Conservation (phyloP, 148 eudicot genomes). For the Mesembryanthemum crystallinum region DNA sequence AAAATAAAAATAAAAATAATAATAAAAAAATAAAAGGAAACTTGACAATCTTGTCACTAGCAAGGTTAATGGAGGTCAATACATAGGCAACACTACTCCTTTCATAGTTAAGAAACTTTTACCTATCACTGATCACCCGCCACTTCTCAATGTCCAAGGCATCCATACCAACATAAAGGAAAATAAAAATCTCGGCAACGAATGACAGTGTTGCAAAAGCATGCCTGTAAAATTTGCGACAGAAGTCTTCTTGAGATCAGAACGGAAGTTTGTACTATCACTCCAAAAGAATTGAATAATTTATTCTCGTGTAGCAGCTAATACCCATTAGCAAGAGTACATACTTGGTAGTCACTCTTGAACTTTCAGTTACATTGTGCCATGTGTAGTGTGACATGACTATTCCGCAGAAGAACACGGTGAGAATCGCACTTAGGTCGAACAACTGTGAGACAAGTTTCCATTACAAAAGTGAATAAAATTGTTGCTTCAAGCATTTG, state of each 20-base stretch:
- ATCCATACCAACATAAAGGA: conserved; percentile 47
- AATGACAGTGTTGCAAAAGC: conserved; percentile 49
- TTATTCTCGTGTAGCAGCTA: background rate
- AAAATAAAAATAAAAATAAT: no score
- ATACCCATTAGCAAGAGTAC: conserved; percentile 10
- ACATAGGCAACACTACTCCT: background rate
- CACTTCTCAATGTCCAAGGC: conserved; percentile 36
- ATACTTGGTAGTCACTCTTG: conserved; percentile 81
- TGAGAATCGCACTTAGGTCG: conserved; percentile 68
- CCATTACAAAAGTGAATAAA: background rate
- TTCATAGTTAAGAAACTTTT: background rate
- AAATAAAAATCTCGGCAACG: conserved; percentile 39
- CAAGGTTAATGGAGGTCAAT: background rate
- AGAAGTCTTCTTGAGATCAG: background rate
- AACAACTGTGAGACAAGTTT: conserved; percentile 51
- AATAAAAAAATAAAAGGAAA: no score
- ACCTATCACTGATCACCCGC: conserved; percentile 46
- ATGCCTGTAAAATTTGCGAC: conserved; percentile 37
- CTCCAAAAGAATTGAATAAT: background rate
- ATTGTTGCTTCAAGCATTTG: background rate
- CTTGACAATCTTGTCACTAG: background rate
- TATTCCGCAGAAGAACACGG: conserved; percentile 87
- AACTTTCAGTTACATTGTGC: conserved; percentile 86
- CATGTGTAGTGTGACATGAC: conserved; percentile 94
- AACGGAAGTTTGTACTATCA: background rate